Base-by-base conservation (phyloP, 108 stramenopile species). In the Cylindrotheca closterium region DNA sequence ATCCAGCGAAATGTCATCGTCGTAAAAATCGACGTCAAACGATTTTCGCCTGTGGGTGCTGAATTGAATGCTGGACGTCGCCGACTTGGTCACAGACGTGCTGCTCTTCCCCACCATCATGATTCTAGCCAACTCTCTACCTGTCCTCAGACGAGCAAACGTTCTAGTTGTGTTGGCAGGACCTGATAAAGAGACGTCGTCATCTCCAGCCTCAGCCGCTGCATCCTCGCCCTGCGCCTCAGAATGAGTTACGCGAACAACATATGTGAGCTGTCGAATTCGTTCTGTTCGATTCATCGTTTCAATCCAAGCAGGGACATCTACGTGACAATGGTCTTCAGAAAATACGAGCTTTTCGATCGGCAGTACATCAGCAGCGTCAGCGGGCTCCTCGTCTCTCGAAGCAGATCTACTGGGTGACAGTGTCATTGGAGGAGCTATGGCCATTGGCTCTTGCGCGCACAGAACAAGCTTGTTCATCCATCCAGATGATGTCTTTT, bases 291-390 rank as follows among this genome's bases (percentile, higher is more conserved):
- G 63, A 70, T 92, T 84, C 87, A 91, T 87, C 68, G 88, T 73
- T 65, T 95, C 94, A 30, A 95, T 73, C 87, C 91, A 95, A 2
- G 85, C 91, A 32, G 93, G 88, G 4, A 80, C 88, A 77, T 94
- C 89, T 4, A 84, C 49, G 7, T 70, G 65, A 19, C 70, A 75
- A 23, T 75, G 66, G 18, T 83, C 75, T 21, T 19, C 48, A 37
- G 70, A 75, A 57, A 81, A 81, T 10, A 57, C 51, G 8, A 69
- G 55, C 30, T 25, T 54, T 31, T 28, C 26, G 30, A 51, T 30
- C 8, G 45, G 63, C 18, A 45, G 42, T 24, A 1, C 5, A 17
- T 2, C 27, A n/a, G 46, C 18, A 7, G 31, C 24, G 0, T 64
- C 63, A 18, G 30, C 8, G 0, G 31, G 24, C 0, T 26, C 34